Evolutionary conservation across 495 filamentous ascomycete species (phyloP).

Genomic region (Haplographium delicatum): DNA sequence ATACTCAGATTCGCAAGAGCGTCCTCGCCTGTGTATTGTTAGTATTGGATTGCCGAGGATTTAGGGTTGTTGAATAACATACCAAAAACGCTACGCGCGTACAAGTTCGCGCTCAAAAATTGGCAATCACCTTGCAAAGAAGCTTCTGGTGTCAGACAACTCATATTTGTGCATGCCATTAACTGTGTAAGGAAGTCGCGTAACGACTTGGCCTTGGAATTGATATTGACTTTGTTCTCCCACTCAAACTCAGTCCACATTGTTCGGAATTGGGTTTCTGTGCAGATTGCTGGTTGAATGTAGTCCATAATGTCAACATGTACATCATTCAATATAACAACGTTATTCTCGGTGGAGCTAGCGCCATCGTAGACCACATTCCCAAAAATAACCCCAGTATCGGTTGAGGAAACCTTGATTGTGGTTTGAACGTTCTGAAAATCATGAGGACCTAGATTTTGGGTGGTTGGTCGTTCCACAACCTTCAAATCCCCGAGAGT

Average conservation of each 20-base stretch:
- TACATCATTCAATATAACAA: constrained; percentile 97
- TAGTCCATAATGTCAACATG: constrained; percentile 99
- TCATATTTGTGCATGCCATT: constrained; percentile 99
- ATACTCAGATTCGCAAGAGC: constrained; percentile 96
- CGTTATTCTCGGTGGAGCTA: constrained; percentile 90
- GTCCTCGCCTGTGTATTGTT: constrained; percentile 75
- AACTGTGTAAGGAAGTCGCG: constrained; percentile 90
- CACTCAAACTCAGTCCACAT: constrained; percentile 99
- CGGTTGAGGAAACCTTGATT: constrained; percentile 98
- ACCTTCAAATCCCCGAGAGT: constrained; percentile 98
- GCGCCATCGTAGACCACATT: constrained; percentile 98
- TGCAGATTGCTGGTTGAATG: constrained; percentile 94
- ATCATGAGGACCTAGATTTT: constrained; percentile 90
- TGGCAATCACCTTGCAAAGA: constrained; percentile 96
- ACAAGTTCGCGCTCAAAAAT: constrained; percentile 95
- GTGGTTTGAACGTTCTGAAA: constrained; percentile 98
- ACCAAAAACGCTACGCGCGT: constrained; percentile 98
- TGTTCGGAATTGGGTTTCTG: constrained; percentile 95
- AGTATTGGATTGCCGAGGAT: constrained; percentile 13
- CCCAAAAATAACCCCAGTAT: constrained; percentile 98
- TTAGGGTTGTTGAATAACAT: constrained; percentile 38
- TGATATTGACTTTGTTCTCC: constrained; percentile 99
- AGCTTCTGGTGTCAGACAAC: constrained; percentile 92
- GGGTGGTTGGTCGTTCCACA: constrained; percentile 90
- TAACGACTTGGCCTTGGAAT: constrained; percentile 88